A percentile compares a stretch with the other conserved stretches of the same genome.
phyloP scores from a whole-genome alignment of 345 rosid genomes.

The Firmiana major region DNA sequence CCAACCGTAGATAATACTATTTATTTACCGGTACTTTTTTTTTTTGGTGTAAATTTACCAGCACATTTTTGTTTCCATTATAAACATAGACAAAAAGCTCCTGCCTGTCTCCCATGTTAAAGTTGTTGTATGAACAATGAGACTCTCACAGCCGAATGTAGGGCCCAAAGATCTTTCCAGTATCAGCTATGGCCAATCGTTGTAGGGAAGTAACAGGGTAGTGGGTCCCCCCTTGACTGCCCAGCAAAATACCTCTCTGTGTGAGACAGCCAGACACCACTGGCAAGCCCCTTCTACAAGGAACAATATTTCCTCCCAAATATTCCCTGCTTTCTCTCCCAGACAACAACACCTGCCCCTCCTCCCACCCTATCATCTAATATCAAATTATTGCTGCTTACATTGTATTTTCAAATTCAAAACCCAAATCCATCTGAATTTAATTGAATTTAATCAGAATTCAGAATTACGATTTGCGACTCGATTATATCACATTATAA shows the following conservation, averaged over 20 bases:
- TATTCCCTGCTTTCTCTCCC: constrained; percentile 32
- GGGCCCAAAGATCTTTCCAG: constrained; percentile 12
- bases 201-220: background rate
- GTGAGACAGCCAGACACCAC: constrained; percentile 24
- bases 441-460: background rate
- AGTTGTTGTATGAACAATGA: background rate
- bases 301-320: constrained; percentile 26
- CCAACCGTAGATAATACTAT: too few relatives aligned
- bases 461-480: background rate
- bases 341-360: constrained; percentile 27
- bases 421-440: background rate
- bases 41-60: too few relatives aligned
- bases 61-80: background rate
- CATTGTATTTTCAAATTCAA: background rate
- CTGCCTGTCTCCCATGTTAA: background rate
- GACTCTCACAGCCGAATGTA: background rate
- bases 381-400: background rate
- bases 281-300: constrained; percentile 15
- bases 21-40: too few relatives aligned
- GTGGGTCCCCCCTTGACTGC: constrained; percentile 19
- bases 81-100: background rate
- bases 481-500: background rate
- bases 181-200: constrained; percentile 1
- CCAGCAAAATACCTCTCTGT: background rate
- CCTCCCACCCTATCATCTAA: constrained; percentile 14